These are phyloP conservation scores for Plasmodium relictum DNA, from an alignment of 169 alveolate genomes.

Conservation along the genomic window DNA sequence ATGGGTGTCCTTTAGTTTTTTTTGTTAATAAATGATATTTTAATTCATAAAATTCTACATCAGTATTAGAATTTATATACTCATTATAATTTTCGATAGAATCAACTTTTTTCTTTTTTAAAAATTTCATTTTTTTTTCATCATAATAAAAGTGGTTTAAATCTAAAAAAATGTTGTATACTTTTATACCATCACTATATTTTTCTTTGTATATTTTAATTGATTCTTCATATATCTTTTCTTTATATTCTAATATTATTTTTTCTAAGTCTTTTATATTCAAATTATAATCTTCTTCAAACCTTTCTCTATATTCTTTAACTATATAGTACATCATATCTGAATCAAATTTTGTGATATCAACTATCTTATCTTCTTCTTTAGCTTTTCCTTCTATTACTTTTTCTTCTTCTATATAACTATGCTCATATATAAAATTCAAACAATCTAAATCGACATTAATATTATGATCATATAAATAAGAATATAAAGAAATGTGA, in stretches of 20 bases:
- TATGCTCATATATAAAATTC: constrained; percentile 45
- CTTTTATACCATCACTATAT: constrained; percentile 72
- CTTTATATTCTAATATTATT: constrained; percentile 23
- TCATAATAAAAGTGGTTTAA: constrained; percentile 30
- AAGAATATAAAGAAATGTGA: constrained; percentile 48
- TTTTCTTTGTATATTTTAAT: constrained; percentile 44
- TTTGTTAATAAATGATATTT: constrained; percentile 58
- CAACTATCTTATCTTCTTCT: constrained; percentile 37
- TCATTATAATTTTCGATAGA: constrained; percentile 51
- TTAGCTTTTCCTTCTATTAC: constrained; percentile 28
- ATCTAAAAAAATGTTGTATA: constrained; percentile 78
- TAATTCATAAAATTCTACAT: constrained; percentile 77
- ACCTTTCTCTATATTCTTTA: constrained; percentile 20
- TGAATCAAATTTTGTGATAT: constrained; percentile 51
- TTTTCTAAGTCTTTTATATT: constrained; percentile 47
- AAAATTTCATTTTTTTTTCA: constrained; percentile 66
- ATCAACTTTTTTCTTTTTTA: constrained; percentile 57
- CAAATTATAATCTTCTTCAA: constrained; percentile 13
- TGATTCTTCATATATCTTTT: constrained; percentile 40
- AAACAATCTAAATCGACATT: constrained; percentile 39
- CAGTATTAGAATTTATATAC: constrained; percentile 73
- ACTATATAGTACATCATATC: constrained; percentile 56
- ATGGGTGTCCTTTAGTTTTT: constrained; percentile 66
- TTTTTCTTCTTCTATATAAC: constrained; percentile 63
- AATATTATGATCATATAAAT: constrained; percentile 52